A percentile compares a stretch with the other conserved stretches of the same genome.
phyloP scores from a whole-genome alignment of 371 early-diverging fungal genomes.

The Mortierella sp. region DNA sequence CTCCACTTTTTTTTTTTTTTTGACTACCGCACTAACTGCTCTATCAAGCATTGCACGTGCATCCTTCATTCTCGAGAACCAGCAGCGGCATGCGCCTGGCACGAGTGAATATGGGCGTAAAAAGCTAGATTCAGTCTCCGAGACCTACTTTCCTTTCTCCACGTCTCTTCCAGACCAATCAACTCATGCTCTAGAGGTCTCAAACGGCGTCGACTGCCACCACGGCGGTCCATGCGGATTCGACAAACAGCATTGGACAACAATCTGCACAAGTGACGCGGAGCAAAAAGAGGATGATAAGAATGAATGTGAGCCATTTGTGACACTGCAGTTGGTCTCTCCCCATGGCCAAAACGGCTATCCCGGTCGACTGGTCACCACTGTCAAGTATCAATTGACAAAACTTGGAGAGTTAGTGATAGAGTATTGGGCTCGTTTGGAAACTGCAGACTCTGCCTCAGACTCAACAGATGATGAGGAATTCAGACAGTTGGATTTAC shows the following conservation, averaged over 20 bases:
- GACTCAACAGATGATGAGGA: not conserved
- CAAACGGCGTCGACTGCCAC: slow-evolving; percentile 49
- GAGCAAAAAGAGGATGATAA: not conserved
- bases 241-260: slow-evolving; percentile 48
- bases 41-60: slow-evolving; percentile 36
- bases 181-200: slow-evolving; percentile 23
- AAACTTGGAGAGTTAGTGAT: slow-evolving; percentile 17
- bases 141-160: not conserved
- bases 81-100: not conserved
- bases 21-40: not conserved
- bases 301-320: not conserved
- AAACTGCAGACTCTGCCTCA: not conserved
- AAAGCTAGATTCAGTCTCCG: not conserved
- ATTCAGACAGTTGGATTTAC: slow-evolving; percentile 8
- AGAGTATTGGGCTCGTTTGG: slow-evolving; percentile 35
- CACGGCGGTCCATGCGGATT: slow-evolving; percentile 44
- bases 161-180: not conserved
- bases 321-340: slow-evolving; percentile 26
- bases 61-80: slow-evolving; percentile 26
- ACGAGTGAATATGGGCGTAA: not conserved
- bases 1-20: not conserved
- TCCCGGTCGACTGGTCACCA: slow-evolving; percentile 37
- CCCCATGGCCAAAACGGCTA: slow-evolving; percentile 42
- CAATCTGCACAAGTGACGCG: slow-evolving; percentile 12
- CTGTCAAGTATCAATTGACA: slow-evolving; percentile 28